A percentile compares a stretch with the other conserved stretches of the same genome.
These are phyloP conservation scores for Trypanosoma boissoni DNA, from an alignment of 208 protist genomes.

Conservation along the genomic window DNA sequence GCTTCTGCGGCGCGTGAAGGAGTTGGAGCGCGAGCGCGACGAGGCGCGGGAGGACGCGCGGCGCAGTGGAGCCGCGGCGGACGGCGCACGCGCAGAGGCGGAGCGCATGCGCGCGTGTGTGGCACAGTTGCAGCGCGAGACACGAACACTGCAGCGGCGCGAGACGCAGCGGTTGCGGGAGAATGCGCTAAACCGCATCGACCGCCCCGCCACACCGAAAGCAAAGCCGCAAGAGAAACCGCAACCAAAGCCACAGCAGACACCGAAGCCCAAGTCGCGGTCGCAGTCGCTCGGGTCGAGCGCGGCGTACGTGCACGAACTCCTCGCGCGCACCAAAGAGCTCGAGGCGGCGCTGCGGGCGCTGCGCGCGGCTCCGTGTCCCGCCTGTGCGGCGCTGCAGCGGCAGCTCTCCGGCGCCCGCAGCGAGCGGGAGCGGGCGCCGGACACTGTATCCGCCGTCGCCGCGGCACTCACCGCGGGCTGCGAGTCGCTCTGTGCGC, in stretches of 20 bases:
- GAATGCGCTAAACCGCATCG: slow-evolving; percentile 2
- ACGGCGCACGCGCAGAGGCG: neutral
- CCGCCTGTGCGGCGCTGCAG: slow-evolving; percentile 1
- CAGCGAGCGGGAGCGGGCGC: neutral
- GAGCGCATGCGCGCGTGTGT: slow-evolving; percentile 11
- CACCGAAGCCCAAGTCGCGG: no score
- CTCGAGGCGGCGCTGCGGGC: slow-evolving; percentile 37
- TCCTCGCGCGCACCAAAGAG: slow-evolving; percentile 46
- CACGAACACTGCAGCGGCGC: neutral
- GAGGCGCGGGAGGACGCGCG: slow-evolving; percentile 26
- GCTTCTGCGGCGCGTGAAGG: slow-evolving; percentile 37
- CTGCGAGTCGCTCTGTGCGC: slow-evolving; percentile 44
- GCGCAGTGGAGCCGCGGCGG: slow-evolving; percentile 1
- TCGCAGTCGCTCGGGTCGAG: no score
- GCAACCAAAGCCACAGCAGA: no score
- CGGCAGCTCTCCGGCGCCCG: no score
- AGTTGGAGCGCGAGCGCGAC: slow-evolving; percentile 34
- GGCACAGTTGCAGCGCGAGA: slow-evolving; percentile 10
- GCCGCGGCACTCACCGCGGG: slow-evolving; percentile 39
- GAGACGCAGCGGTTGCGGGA: slow-evolving; percentile 23
- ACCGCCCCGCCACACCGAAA: no score
- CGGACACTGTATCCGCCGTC: slow-evolving; percentile 19
- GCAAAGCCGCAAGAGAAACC: no score
- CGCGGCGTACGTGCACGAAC: slow-evolving; percentile 50
- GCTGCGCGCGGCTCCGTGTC: neutral